These are phyloP conservation scores for Puccinia novopanici DNA, from an alignment of 1,284 basidiomycete genomes.

Conservation along the genomic window DNA sequence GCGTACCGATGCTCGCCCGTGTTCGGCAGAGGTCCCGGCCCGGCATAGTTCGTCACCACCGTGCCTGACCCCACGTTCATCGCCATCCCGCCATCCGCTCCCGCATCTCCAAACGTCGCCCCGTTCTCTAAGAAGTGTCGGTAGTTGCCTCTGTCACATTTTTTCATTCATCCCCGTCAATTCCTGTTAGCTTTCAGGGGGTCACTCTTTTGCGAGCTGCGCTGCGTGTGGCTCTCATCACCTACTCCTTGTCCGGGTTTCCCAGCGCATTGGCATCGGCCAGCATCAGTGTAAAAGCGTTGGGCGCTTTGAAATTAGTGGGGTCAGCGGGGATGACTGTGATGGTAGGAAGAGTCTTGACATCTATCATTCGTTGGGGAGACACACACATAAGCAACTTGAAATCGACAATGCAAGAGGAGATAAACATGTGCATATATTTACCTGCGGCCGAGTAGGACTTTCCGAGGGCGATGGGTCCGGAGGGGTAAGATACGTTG, in stretches of 20 bases:
- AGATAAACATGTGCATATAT: no score
- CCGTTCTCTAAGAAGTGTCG: constrained; percentile 40
- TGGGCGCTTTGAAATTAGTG: constrained; percentile 20
- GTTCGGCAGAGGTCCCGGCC: constrained; percentile 28
- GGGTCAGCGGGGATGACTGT: neutral
- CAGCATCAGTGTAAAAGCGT: constrained; percentile 36
- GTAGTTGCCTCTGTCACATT: constrained; percentile 22
- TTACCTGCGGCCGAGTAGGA: constrained; percentile 20
- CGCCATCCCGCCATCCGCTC: neutral
- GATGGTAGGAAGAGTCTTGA: constrained; percentile 24
- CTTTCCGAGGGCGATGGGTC: neutral
- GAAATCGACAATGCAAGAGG: neutral
- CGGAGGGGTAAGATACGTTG: constrained; percentile 23
- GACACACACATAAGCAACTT: neutral
- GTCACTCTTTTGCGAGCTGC: neutral
- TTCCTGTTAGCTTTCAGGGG: neutral
- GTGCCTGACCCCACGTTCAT: constrained; percentile 31
- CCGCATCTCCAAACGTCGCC: constrained; percentile 20
- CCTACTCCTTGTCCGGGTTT: constrained; percentile 33
- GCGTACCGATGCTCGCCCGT: constrained; percentile 38
- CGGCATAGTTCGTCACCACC: constrained; percentile 28
- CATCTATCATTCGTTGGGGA: constrained; percentile 9
- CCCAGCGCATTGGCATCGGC: constrained; percentile 38
- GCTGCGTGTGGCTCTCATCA: neutral
- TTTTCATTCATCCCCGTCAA: neutral